Evolutionary conservation across 129 eudicot species (phyloP).

Genomic region (Kitagawia praeruptora): DNA sequence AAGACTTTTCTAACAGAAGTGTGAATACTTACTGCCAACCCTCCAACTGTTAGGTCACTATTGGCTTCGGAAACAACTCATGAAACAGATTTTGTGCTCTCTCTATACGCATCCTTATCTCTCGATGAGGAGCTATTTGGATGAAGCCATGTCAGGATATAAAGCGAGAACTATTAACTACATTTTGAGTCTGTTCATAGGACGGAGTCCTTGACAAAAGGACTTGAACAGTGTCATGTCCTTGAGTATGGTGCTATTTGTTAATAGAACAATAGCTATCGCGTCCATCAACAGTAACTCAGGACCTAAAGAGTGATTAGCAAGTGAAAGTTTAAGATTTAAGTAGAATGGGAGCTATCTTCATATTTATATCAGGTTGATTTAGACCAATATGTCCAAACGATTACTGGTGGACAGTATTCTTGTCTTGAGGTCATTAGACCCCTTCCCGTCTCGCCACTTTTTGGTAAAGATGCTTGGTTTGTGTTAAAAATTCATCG

Average conservation of each 20-base stretch:
- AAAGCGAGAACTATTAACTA: not conserved
- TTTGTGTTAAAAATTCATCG: not conserved
- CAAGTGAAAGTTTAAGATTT: not conserved
- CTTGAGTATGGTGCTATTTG: not conserved
- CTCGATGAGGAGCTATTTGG: not conserved
- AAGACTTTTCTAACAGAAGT: not conserved
- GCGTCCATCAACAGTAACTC: not conserved
- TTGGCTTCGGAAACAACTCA: not conserved
- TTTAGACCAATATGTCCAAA: not conserved
- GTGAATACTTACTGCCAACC: constrained; percentile 3
- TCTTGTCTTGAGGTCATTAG: not conserved
- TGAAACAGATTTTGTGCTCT: constrained; percentile 3
- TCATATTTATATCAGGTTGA: not conserved
- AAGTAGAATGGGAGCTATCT: not conserved
- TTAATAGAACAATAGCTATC: not conserved
- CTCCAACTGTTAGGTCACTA: constrained; percentile 16
- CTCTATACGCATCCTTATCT: not conserved
- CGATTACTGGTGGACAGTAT: not conserved
- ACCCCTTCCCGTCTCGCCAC: not conserved
- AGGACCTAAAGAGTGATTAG: not conserved
- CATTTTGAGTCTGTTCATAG: not conserved
- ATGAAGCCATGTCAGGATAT: not conserved
- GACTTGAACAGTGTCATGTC: not conserved
- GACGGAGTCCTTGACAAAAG: not conserved
- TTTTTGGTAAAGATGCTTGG: not conserved